Evolutionary conservation across 2,329 filamentous ascomycete genomes (phyloP), one percentile per base, ranked within the genome.

Genomic region (Aspergillus ochraceoroseus): DNA sequence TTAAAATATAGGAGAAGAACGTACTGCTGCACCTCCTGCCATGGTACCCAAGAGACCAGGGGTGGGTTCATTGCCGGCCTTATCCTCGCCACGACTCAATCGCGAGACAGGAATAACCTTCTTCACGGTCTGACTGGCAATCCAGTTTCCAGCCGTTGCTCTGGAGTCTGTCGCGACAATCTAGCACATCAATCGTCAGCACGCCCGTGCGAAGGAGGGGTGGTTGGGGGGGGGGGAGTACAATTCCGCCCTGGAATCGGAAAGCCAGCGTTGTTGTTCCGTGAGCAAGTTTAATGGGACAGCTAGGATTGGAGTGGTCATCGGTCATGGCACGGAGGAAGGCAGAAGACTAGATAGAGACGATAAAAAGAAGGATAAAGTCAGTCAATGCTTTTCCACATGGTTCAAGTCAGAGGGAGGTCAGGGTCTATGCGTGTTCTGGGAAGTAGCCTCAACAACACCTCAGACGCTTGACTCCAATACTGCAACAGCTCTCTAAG

Each of bases 251-350:
- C 72, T 96, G 82, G 77, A 96, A 98, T 64, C 90, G 83, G 78
- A 98, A 98, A 49, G 89, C 90, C 48, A 98, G 82, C 37, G 92
- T 98, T 44, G 92, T 98, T 47, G 92, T 98, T 64, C 92, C 92
- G 79, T 98, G 92, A 51, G 92, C 92, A 60, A 98, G 89, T 79
- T 98, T 98, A 79, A 98, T 98, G 56, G 92, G 92, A 70, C 89
- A 95, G 70, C 85, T 81, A 45, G 92, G 88, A 75, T 98, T 98
- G 58, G 88, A 83, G 69, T 89, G 83, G 78, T 98, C 92, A 74
- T 98, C 92, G 55, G 92, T 96, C 68, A 87, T 87, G 56, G 92
- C 87, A 64, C 92, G 89, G 61, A 98, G 87, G 85, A 92, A 98
- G 60, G 87, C 81, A 51, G 88, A 85, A 55, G 87, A 85, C 86